These are phyloP conservation scores for Bruguiera sexangula DNA, from an alignment of 345 rosid species.

Conservation along the genomic window DNA sequence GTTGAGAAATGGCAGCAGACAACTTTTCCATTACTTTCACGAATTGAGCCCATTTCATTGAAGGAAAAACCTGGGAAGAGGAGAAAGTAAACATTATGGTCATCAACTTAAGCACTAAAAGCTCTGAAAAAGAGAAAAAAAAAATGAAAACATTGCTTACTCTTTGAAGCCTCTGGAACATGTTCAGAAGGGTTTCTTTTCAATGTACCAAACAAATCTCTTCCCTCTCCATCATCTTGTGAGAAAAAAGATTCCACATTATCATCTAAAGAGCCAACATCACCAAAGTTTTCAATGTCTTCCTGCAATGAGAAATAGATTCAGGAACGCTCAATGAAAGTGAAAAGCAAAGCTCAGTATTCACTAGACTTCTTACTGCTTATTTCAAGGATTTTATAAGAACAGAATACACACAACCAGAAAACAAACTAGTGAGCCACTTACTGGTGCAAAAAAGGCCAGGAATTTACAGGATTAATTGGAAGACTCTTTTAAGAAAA, in stretches of 20 bases:
- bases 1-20: constrained; percentile 92
- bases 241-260: constrained; percentile 92
- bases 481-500: too few relatives aligned
- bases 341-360: not conserved
- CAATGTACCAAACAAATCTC: constrained; percentile 77
- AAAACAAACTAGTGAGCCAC: too few relatives aligned
- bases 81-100: constrained; percentile 20
- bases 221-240: constrained; percentile 87
- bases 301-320: constrained; percentile 60
- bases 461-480: too few relatives aligned
- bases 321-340: constrained; percentile 12
- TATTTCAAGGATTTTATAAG: not conserved
- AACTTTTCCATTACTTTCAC: constrained; percentile 79
- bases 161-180: constrained; percentile 73
- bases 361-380: not conserved
- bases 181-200: constrained; percentile 73
- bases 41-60: constrained; percentile 77
- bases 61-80: constrained; percentile 63
- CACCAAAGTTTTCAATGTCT: constrained; percentile 92
- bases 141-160: constrained; percentile 27
- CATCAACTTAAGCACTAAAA: constrained; percentile 11
- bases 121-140: not conserved
- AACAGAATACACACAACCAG: not conserved
- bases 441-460: too few relatives aligned
- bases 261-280: constrained; percentile 87